Conservation (phyloP, 2,329 filamentous ascomycete species). For the Colletotrichum endophyticum region DNA sequence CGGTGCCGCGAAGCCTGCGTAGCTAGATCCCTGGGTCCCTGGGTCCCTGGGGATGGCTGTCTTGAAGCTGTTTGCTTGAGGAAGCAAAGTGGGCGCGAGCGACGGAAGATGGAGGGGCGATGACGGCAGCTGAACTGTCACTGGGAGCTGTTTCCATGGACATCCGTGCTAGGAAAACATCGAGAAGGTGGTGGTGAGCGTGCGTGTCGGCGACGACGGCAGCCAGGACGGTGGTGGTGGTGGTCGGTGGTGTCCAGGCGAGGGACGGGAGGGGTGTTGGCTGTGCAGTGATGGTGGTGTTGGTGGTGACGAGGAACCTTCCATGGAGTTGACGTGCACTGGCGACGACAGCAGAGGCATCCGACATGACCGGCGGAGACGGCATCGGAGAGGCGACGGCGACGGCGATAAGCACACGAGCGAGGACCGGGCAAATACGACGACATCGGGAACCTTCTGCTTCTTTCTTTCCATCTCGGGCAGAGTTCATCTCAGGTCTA, state of each 20-base stretch:
- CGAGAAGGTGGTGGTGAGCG: background rate
- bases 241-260: background rate
- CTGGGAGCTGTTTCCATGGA: background rate
- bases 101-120: background rate
- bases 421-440: background rate
- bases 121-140: conserved; percentile 7
- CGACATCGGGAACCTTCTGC: background rate
- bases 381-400: background rate
- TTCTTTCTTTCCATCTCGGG: background rate
- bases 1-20: background rate
- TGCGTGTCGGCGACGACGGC: background rate
- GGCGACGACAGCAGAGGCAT: background rate
- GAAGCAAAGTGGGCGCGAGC: background rate
- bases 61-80: background rate
- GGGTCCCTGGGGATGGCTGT: background rate
- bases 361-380: background rate
- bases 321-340: background rate
- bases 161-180: conserved; percentile 2
- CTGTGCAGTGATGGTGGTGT: background rate
- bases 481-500: background rate
- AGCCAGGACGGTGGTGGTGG: background rate
- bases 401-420: background rate
- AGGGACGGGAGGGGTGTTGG: background rate
- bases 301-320: background rate
- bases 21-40: background rate